Evolutionary conservation across 1,139 yeast species (phyloP), one percentile per base, ranked within the genome.

Genomic region (Zygoascus sp.): DNA sequence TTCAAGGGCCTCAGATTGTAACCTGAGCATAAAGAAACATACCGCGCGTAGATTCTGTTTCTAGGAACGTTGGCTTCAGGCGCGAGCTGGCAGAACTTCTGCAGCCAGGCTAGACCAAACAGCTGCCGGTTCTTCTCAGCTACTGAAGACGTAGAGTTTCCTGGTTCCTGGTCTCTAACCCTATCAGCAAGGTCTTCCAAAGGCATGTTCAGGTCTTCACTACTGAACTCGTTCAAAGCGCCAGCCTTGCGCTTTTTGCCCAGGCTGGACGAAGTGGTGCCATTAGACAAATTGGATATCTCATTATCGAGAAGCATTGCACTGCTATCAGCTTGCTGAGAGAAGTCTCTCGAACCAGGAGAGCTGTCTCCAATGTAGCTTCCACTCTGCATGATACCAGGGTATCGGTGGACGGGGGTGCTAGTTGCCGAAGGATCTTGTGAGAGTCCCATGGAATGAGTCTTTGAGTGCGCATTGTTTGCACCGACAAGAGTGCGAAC

Each of bases 11-110:
- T 76, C 39, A 88, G 62, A 11, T 74, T 75, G 60, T 77, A 73
- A 42, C 79, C 80, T 10, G 87, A 81, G 64, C 96, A 89, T 8
- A 81, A 61, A 19, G 79, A 79, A 15, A 80, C 89, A 61, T 89
- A 90, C 46, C 85, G 75, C 11, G 95, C 88, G 64, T 85, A 89
- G 20, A 89, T 80, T 46, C 88, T 70, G 58, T 85, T 86, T 49
- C 97, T 70, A 5, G 96, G 96, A 16, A 89, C 88, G 39, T 83
- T 94, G 2, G 89, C 80, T 2, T 81, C 79, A 5, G 78, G 76
- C 27, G 80, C 71, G 2, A 76, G 62, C 55, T 80, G 82, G 60
- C 96, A 87, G 34, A 81, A 75, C 55, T 80, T 79, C 63, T 82
- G 69, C 32, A 89, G 69, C 88, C 95, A 86, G 1, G 84, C 77